These are phyloP conservation scores for Sclerotinia subarctica DNA, from an alignment of 2,329 filamentous ascomycete species.

Conservation along the genomic window DNA sequence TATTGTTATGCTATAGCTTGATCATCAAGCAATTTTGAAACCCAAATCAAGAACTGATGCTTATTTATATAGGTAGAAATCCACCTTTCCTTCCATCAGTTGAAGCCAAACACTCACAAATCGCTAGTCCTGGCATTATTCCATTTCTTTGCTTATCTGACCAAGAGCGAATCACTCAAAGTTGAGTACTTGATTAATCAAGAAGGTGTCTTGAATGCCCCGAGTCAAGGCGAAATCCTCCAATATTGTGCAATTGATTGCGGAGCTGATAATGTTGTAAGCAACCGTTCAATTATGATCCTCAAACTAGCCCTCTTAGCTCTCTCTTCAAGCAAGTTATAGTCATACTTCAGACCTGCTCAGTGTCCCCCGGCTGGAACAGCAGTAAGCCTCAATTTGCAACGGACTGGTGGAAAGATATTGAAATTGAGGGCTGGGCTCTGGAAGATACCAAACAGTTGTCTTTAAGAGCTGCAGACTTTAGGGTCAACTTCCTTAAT, in stretches of 20 bases:
- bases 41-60: neutral
- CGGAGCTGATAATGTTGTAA: neutral
- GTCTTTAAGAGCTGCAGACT: slow-evolving; percentile 58
- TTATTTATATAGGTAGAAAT: neutral
- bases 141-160: neutral
- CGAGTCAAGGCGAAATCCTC: neutral
- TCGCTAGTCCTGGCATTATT: neutral
- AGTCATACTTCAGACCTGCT: slow-evolving; percentile 46
- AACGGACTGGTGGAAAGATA: slow-evolving; percentile 66
- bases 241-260: no score
- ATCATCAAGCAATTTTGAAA: neutral
- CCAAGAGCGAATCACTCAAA: neutral
- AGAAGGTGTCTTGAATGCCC: neutral
- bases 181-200: neutral
- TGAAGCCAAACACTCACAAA: neutral
- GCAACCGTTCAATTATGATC: neutral
- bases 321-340: neutral
- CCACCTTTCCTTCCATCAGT: neutral
- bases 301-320: neutral
- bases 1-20: neutral
- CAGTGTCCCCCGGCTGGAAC: slow-evolving; percentile 47
- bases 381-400: slow-evolving; percentile 53
- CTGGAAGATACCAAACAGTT: slow-evolving; percentile 61
- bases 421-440: slow-evolving; percentile 62
- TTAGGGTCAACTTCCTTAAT: slow-evolving; percentile 72